Conservation (phyloP, 192 early-diverging fungal species). For the Globomyces pollinis-pini region DNA sequence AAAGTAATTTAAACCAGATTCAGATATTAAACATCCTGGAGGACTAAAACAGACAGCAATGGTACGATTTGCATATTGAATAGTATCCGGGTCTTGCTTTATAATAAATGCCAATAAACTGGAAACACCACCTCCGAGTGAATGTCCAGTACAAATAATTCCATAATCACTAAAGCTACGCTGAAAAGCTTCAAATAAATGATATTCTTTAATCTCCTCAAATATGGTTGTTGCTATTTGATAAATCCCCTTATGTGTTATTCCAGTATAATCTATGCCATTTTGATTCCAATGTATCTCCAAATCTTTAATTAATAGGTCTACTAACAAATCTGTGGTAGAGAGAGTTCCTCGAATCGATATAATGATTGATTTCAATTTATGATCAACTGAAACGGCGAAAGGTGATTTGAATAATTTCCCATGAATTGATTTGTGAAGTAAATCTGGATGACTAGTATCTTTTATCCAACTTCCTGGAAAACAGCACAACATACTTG, state of each 20-base stretch:
- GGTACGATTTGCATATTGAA: neutral
- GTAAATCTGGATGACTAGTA: conserved; percentile 25
- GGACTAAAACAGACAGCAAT: conserved; percentile 28
- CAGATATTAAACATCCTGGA: conserved; percentile 39
- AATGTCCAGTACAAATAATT: conserved; percentile 35
- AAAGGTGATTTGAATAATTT: conserved; percentile 41
- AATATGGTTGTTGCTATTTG: conserved; percentile 29
- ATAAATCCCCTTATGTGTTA: conserved; percentile 20
- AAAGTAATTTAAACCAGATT: conserved; percentile 25
- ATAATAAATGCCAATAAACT: conserved; percentile 33
- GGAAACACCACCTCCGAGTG: conserved; percentile 39
- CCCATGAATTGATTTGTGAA: conserved; percentile 26
- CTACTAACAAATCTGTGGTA: conserved; percentile 40
- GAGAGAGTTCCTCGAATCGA: conserved; percentile 42
- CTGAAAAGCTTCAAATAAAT: conserved; percentile 4
- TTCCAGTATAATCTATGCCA: conserved; percentile 11
- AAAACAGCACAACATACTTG: conserved; percentile 14
- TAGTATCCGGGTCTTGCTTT: neutral
- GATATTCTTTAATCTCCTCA: conserved; percentile 16
- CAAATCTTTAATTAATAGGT: conserved; percentile 33
- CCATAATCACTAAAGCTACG: conserved; percentile 24
- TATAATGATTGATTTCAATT: conserved; percentile 29
- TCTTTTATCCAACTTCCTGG: conserved; percentile 11
- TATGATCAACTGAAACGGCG: conserved; percentile 36
- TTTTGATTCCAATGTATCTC: conserved; percentile 12